Evolutionary conservation across 2,329 filamentous ascomycete species (phyloP), one percentile per base, ranked within the genome.

Genomic region (Exophiala lecanii-corni): DNA sequence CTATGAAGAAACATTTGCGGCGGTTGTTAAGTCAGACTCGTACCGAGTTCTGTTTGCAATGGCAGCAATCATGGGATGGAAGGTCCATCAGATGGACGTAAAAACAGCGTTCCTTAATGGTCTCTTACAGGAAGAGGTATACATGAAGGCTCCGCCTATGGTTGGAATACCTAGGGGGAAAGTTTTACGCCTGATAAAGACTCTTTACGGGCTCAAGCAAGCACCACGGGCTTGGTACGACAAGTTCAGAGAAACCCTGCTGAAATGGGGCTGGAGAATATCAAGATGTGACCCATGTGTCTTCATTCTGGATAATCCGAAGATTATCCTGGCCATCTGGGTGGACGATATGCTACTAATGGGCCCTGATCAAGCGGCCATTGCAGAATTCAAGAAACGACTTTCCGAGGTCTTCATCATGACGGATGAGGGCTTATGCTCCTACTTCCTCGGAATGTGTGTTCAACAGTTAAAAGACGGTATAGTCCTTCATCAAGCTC

Each of bases 1-100:
- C 36, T 59, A 44, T 33, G 39, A 53, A 2, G 45, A 59, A 15
- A 59, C 52, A 1, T 58, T 55, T 32, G 54, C 54, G 5, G 36
- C 47, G 17, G 55, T 57, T 4, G 47, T 50, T 1, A 52, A 53
- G 23, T 35, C 36, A 13, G 31, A 30, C 18, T 31, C 35, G 15
- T 33, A 39, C 31, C 35, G 40, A 31, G 18, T 40, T 32, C 34
- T 51, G 30, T 21, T 54, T 35, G 41, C 45, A 19, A 19, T 54
- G 21, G 21, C 46, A 2, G 36, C 49, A 23, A 20, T 36, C 17
- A 36, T 31, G 26, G 30, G 37, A 9, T 25, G n/a, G 32, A 19
- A 21, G 28, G 37, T 49, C 10, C 35, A 50, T 7, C 39, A 54
- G 23, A 38, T 44, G n/a, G 55, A 57, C 37, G 43, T 55, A 9